These are phyloP conservation scores for Excoecaria cochinchinensis DNA, from an alignment of 345 rosid species.

Conservation along the genomic window DNA sequence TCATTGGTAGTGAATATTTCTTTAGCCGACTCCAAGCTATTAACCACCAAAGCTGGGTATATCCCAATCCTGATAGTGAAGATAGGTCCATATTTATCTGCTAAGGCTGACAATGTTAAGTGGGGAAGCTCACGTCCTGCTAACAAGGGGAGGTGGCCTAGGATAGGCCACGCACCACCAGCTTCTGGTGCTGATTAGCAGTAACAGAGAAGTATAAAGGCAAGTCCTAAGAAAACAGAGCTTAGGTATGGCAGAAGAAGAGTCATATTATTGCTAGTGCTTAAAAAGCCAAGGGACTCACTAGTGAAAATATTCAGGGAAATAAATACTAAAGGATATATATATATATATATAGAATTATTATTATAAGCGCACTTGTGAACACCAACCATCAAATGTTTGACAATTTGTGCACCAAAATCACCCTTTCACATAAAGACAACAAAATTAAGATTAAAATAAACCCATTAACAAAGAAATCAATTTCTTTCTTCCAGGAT, in stretches of 20 bases:
- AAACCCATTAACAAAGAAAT: background rate
- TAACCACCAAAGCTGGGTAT: conserved; percentile 39
- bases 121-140: conserved; percentile 31
- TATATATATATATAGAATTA: too few relatives aligned
- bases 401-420: too few relatives aligned
- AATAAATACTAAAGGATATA: too few relatives aligned
- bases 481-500: background rate
- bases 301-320: background rate
- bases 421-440: too few relatives aligned
- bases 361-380: too few relatives aligned
- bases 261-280: conserved; percentile 25
- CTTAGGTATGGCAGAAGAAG: conserved; percentile 17
- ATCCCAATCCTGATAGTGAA: conserved; percentile 39
- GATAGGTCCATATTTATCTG: conserved; percentile 42
- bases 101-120: conserved; percentile 33
- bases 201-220: conserved; percentile 16
- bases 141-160: conserved; percentile 41
- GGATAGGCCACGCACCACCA: conserved; percentile 40
- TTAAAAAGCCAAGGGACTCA: background rate
- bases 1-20: conserved; percentile 43
- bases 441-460: background rate
- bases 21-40: conserved; percentile 30
- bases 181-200: conserved; percentile 21
- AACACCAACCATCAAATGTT: too few relatives aligned
- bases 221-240: background rate